Evolutionary conservation across 495 filamentous ascomycete species (phyloP).

Genomic region (Neurospora cerealis): DNA sequence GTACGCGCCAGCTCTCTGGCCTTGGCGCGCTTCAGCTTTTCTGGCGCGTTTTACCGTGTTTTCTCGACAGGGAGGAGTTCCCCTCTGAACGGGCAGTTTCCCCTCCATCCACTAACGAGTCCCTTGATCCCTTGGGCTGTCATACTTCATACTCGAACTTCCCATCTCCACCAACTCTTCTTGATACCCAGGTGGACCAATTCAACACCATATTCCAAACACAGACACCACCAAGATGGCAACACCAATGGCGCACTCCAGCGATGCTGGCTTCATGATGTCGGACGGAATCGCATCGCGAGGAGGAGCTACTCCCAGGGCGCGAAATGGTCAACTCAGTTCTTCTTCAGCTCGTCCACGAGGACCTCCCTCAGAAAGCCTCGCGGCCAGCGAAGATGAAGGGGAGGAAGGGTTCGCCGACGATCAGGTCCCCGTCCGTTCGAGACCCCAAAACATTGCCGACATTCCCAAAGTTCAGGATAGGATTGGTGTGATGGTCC

Average conservation of each 20-base stretch:
- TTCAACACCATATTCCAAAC: slow-evolving; percentile 1
- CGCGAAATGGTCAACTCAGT: slow-evolving; percentile 22
- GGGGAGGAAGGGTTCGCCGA: slow-evolving; percentile 45
- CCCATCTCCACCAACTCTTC: background rate
- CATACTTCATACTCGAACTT: background rate
- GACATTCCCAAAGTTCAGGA: slow-evolving; percentile 77
- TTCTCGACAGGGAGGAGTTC: slow-evolving; percentile 12
- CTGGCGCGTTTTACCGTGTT: slow-evolving; percentile 27
- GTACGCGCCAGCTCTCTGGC: slow-evolving; percentile 7
- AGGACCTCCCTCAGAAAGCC: slow-evolving; percentile 56
- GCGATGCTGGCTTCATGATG: slow-evolving; percentile 34
- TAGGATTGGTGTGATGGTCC: slow-evolving; percentile 73
- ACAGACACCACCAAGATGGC: slow-evolving; percentile 15
- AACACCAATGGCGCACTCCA: slow-evolving; percentile 29
- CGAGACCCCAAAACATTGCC: slow-evolving; percentile 49
- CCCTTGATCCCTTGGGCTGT: background rate
- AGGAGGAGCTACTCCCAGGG: slow-evolving; percentile 25
- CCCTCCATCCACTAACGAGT: background rate
- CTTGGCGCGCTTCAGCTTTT: slow-evolving; percentile 6
- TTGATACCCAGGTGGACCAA: background rate
- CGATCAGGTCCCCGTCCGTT: slow-evolving; percentile 43
- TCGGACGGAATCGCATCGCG: slow-evolving; percentile 28
- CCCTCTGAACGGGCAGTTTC: background rate
- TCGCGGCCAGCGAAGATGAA: slow-evolving; percentile 53
- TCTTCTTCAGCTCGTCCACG: slow-evolving; percentile 51